phyloP scores from a whole-genome alignment of 768 basidiomycete species.

The Trametes meyenii region DNA sequence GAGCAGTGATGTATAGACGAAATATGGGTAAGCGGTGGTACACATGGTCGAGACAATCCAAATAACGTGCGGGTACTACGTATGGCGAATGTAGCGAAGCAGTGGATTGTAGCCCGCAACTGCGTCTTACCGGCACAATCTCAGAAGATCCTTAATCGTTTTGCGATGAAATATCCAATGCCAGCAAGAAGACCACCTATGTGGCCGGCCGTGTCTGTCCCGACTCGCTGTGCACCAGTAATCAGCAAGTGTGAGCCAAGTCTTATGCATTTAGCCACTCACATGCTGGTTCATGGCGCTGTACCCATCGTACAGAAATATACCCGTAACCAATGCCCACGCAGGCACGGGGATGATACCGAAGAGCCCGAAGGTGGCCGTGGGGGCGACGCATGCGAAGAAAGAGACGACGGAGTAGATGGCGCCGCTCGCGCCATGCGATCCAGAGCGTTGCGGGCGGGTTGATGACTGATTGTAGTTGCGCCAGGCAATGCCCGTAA shows the following conservation, averaged over 20 bases:
- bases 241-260: background rate
- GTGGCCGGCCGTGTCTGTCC: conserved; percentile 66
- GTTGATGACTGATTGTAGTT: conserved; percentile 28
- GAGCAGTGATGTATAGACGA: background rate
- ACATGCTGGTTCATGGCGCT: conserved; percentile 40
- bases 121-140: background rate
- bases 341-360: conserved; percentile 80
- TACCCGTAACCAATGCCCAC: conserved; percentile 69
- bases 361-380: conserved; percentile 67
- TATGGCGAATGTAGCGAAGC: background rate
- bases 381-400: conserved; percentile 72
- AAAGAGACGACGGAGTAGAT: conserved; percentile 72
- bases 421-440: conserved; percentile 79
- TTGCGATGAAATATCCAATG: conserved; percentile 49
- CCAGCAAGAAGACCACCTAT: conserved; percentile 69
- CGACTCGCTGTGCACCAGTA: conserved; percentile 43
- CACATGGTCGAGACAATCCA: background rate
- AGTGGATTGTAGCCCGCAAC: background rate
- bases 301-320: conserved; percentile 64
- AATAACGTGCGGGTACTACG: background rate
- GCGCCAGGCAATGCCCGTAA: conserved; percentile 54
- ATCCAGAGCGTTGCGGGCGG: conserved; percentile 35
- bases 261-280: conserved; percentile 8
- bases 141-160: conserved; percentile 30
- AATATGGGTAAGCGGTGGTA: background rate